Base-by-base conservation (phyloP, 2,329 filamentous ascomycete genomes). In the Aspergillus unguis region DNA sequence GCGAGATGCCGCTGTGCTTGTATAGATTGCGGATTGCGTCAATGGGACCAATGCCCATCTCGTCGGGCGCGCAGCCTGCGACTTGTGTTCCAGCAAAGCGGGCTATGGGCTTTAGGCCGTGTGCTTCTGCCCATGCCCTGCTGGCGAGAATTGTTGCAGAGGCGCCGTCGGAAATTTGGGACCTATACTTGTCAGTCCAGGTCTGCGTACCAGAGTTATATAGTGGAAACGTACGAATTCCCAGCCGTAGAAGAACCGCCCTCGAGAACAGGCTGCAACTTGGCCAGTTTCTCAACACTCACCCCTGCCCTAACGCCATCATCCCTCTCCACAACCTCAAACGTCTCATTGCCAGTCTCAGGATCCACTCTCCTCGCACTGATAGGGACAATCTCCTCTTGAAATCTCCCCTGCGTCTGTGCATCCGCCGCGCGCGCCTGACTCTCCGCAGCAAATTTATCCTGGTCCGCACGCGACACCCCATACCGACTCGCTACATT, bases 11-110 rank as follows among this genome's bases (percentile, higher is more conserved):
- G 77, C 85, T 83, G 74, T 92, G 86, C 64, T 75, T 75, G 43
- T 96, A 83, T 23, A 96, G 83, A 81, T 96, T 96, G 52, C 80
- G 81, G 53, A 85, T 81, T 29, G 81, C 81, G 61, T 81, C 67
- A n/a, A 72, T 67, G 8, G 73, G 73, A 6, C 71, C 71, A 59
- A 96, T 95, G 58, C 91, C 92, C 92, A 97, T 96, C 77, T 96
- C 92, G 59, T 92, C 83, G 5, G 92, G 92, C 0, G 92, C 83
- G 11, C 96, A 82, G 59, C 92, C 92, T 26, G 91, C 87, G 32
- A 95, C 85, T 8, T 91, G 95, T 40, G 90, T 88, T 62, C 88
- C 90, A 54, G 92, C 88, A 67, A 90, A 96, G 75, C 96, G 96
- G 74, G 85, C 92, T 56, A 96, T 68, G 71, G 96, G 90, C 56